Conservation (phyloP, 441 rosid species). For the Adansonia gregorii region DNA sequence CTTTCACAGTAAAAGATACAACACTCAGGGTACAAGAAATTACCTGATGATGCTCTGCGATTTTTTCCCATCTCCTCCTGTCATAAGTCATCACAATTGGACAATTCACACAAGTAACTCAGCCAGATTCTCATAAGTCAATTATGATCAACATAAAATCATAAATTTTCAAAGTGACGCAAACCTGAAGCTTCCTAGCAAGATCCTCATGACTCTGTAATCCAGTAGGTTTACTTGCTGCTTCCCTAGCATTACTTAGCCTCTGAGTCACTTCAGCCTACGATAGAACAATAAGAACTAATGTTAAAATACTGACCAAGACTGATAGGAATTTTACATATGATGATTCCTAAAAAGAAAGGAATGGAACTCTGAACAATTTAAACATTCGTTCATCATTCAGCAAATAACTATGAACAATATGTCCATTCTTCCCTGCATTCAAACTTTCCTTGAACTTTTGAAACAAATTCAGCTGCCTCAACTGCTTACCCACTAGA, state of each 20-base stretch:
- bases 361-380: neutral
- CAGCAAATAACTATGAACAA: neutral
- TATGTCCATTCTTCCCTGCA: neutral
- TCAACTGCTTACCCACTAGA: neutral
- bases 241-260: slow-evolving; percentile 82
- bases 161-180: slow-evolving; percentile 1
- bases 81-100: slow-evolving; percentile 33
- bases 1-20: neutral
- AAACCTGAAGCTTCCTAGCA: slow-evolving; percentile 92
- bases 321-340: neutral
- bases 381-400: slow-evolving; percentile 1
- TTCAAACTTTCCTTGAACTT: neutral
- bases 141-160: neutral
- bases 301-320: neutral
- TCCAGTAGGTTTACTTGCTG: slow-evolving; percentile 62
- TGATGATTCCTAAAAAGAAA: neutral
- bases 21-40: neutral
- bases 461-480: neutral
- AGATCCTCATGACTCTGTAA: slow-evolving; percentile 90
- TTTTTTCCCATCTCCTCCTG: slow-evolving; percentile 99
- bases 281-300: neutral
- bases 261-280: slow-evolving; percentile 97
- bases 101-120: neutral
- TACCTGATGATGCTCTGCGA: slow-evolving; percentile 78
- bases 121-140: neutral